These are phyloP conservation scores for Talaromyces liani DNA, from an alignment of 495 filamentous ascomycete genomes.

Conservation along the genomic window DNA sequence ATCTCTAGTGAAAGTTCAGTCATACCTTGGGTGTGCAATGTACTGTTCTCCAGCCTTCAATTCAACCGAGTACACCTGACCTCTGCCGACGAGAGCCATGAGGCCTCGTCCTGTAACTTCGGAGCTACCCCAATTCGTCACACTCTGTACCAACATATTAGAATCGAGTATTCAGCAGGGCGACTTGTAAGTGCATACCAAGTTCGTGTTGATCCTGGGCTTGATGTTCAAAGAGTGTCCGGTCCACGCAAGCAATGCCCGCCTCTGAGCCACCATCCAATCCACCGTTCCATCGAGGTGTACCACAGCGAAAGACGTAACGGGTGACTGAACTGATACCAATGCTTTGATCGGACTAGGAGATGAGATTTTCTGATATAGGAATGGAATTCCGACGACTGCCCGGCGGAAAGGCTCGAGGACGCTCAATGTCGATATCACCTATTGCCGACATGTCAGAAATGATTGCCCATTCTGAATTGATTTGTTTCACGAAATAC, in stretches of 20 bases:
- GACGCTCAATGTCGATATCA: constrained; percentile 79
- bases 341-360: constrained; percentile 79
- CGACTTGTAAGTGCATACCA: constrained; percentile 40
- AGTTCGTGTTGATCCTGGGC: constrained; percentile 63
- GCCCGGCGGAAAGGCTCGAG: constrained; percentile 75
- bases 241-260: constrained; percentile 91
- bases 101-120: constrained; percentile 80
- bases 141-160: constrained; percentile 42
- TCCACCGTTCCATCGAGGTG: constrained; percentile 91
- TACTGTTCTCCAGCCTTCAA: constrained; percentile 78
- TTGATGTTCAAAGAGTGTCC: constrained; percentile 72
- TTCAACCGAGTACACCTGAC: constrained; percentile 77
- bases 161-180: constrained; percentile 21
- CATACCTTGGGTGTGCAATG: constrained; percentile 69
- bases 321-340: constrained; percentile 75
- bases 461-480: not conserved
- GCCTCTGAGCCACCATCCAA: constrained; percentile 85
- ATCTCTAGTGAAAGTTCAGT: not conserved
- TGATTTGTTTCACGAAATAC: constrained; percentile 30
- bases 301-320: constrained; percentile 77
- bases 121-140: constrained; percentile 88
- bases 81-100: constrained; percentile 72
- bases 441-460: constrained; percentile 27
- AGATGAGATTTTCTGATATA: constrained; percentile 86
- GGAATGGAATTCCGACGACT: constrained; percentile 76